Evolutionary conservation across 495 filamentous ascomycete species (phyloP), one percentile per base, ranked within the genome.

Genomic region (Letharia columbiana): DNA sequence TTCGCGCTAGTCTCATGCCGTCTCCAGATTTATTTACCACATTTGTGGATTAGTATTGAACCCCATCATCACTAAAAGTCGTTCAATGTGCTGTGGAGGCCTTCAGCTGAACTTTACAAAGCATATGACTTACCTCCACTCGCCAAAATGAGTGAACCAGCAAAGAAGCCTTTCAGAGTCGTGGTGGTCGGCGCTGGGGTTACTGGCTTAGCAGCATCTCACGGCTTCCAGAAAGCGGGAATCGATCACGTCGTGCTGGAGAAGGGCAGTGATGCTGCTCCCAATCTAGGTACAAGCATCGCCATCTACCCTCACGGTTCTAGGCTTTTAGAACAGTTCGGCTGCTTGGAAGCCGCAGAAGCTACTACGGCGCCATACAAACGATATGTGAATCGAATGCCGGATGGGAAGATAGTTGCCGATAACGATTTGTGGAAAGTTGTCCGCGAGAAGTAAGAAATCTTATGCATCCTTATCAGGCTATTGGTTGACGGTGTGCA

Each of bases 101-200:
- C 40, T 41, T 41, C 40, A 41, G 40, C 40, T 41, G 40, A 41
- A 41, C 11, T 41, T 41, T 41, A 11, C 40, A 41, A 11, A 41
- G 40, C 40, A 41, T 11, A 11, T 41, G 6, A 6, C 40, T 41
- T 41, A 41, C 40, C 6, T 11, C 40, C 40, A 41, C 40, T 41
- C 40, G 11, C 40, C 40, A 41, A 41, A 41, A 41, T 41, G 40
- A 41, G 6, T 11, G 40, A 41, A 41, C 11, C 40, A 41, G 11
- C 40, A 5, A 41, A 41, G 11, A 41, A 60, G 37, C 28, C 63
- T 4, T 80, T 84, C 72, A 78, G 75, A 52, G 80, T 80, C 37
- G 75, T 87, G 44, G 78, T 87, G 49, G 78, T 81, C 18, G 84
- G 83, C 35, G 82, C 80, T 11, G 79, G 78, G 8, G 75, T 84